These are phyloP conservation scores for Eucalyptus urophylla DNA, from an alignment of 345 rosid species.

Conservation along the genomic window DNA sequence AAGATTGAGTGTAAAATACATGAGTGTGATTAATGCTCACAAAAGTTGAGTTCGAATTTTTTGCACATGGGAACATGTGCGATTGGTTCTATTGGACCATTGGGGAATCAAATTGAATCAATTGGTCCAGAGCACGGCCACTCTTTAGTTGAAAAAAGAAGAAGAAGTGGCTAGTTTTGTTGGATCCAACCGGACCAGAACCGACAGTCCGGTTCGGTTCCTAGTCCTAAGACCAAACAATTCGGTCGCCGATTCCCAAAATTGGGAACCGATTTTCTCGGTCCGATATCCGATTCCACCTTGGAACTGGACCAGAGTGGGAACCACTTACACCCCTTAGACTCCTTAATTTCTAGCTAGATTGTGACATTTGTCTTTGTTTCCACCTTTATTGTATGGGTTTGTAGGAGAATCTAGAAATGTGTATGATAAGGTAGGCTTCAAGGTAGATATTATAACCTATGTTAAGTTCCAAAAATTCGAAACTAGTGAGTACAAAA, in stretches of 20 bases:
- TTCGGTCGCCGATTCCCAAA: fast-evolving
- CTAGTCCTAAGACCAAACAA: fast-evolving
- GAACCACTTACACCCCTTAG: too few species aligned
- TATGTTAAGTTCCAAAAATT: not conserved
- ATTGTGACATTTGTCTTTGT: not conserved
- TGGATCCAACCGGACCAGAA: fast-evolving
- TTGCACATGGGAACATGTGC: too few species aligned
- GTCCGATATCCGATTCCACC: fast-evolving
- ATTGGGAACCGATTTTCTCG: fast-evolving
- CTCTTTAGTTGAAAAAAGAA: too few species aligned
- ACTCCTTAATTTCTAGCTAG: not conserved
- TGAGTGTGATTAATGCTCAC: too few species aligned
- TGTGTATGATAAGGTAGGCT: not conserved
- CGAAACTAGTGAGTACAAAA: not conserved
- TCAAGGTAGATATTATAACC: not conserved
- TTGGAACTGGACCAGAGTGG: fast-evolving
- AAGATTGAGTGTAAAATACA: too few species aligned
- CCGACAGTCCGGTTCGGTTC: fast-evolving
- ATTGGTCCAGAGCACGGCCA: fast-evolving
- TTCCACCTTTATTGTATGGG: not conserved
- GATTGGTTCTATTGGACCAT: fast-evolving
- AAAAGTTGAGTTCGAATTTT: too few species aligned
- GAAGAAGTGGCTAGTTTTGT: too few species aligned
- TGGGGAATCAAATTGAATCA: fast-evolving
- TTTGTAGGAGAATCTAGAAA: not conserved